These are phyloP conservation scores for Nicotiana attenuata DNA, from an alignment of 257 asterid genomes.

Conservation along the genomic window DNA sequence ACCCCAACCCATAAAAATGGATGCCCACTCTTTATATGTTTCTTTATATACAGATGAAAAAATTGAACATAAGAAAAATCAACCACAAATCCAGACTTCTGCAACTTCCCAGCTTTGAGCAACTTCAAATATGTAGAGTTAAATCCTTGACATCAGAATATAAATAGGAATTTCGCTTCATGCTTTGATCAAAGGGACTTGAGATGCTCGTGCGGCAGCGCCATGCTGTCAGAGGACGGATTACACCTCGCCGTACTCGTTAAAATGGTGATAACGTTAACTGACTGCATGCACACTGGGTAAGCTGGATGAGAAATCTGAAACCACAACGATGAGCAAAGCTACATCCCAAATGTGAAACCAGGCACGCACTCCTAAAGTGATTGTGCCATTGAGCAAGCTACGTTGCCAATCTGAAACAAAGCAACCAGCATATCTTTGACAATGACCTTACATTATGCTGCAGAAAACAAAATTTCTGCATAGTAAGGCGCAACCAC, in stretches of 20 bases:
- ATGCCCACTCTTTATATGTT: not conserved
- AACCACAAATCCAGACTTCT: not conserved
- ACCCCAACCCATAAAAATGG: constrained; percentile 3
- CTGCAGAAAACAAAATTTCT: not conserved
- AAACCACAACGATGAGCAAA: not conserved
- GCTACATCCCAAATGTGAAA: not conserved
- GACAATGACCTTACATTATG: not conserved
- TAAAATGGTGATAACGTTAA: not conserved
- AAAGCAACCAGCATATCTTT: not conserved
- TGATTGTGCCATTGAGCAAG: not conserved
- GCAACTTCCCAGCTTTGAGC: constrained; percentile 3
- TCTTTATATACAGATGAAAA: not conserved
- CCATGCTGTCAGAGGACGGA: not conserved
- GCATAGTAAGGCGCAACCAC: constrained; percentile 9
- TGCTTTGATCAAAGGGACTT: constrained; percentile 7
- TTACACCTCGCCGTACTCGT: not conserved
- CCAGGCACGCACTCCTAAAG: not conserved
- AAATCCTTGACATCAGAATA: not conserved
- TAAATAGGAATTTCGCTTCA: not conserved
- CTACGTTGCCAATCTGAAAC: constrained; percentile 3
- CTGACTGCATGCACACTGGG: not conserved
- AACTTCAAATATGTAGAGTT: not conserved
- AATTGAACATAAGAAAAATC: not conserved
- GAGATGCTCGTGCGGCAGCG: not conserved
- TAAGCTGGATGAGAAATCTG: constrained; percentile 5